Base-by-base conservation (phyloP, 2,329 filamentous ascomycete genomes). In the Fusarium graminum region DNA sequence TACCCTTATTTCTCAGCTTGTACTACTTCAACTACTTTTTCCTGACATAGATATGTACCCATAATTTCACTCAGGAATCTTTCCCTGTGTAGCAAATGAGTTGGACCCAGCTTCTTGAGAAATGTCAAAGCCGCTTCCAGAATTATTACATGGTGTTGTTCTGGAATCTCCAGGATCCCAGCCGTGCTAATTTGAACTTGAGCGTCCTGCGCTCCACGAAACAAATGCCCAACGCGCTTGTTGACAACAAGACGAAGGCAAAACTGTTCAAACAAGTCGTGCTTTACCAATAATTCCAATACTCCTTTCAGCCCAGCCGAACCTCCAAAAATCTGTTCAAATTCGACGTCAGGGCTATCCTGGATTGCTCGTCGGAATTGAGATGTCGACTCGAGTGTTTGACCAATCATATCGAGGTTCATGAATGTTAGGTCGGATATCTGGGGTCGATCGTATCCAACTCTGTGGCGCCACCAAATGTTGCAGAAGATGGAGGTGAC, bases 401-500 rank as follows among this genome's bases (percentile, higher is more conserved):
- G 40, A 3, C 53, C 14, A 4, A 72, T 58, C 2, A 34, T 41
- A 1, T 52, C 49, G 3, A 41, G 8, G 2, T 44, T 46, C 45
- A 69, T 52, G 0, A 32, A 12, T 0, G 44, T 29, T 9, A 59
- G 40, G 1, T 46, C 19, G 3, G 50, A 49, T n/a, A 72, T 45
- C 4, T 29, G 65, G 0, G 69, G 65, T 1, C 69, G 63, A 19
- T 69, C 63, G 54, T 86, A 85, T 1, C 82, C 83, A 2, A 85
- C 76, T 22, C 78, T 73, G 6, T 71, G 71, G 3, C 83, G 74
- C 81, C 82, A 86, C 72, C 82, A 80, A n/a, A 78, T 73, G 49
- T 86, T 86, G 68, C 80, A 81, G 9, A 80, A 72, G 3, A 82
- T 74, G 2, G 82, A 78, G 0, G 78, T 74, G 4, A 82, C 55